Percentiles rank a stretch among this genome's conserved stretches.
These are phyloP conservation scores for Leccinum arenicola DNA, from an alignment of 768 basidiomycete genomes.

Conservation along the genomic window DNA sequence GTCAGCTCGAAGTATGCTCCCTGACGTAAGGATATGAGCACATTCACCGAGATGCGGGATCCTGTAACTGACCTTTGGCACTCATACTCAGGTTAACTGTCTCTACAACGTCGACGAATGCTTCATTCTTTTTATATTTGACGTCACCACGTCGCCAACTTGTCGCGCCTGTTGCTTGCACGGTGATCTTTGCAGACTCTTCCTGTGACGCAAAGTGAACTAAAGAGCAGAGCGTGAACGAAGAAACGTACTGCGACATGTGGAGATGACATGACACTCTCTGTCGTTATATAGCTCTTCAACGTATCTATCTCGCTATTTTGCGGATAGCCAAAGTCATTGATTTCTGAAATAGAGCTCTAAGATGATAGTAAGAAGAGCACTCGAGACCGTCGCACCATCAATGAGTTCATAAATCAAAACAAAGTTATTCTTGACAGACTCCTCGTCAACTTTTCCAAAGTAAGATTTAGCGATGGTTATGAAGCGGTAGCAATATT, in stretches of 20 bases:
- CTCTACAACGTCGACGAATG: slow-evolving; percentile 99
- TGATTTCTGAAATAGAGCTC: slow-evolving; percentile 66
- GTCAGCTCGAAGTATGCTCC: slow-evolving; percentile 89
- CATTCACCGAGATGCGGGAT: neutral
- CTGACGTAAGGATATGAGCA: slow-evolving; percentile 37
- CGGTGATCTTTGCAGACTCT: slow-evolving; percentile 95
- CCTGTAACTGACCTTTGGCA: slow-evolving; percentile 62
- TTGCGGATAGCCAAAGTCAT: slow-evolving; percentile 98
- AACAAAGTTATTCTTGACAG: slow-evolving; percentile 99
- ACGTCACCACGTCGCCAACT: slow-evolving; percentile 96
- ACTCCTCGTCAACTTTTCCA: slow-evolving; percentile 96
- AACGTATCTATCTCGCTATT: slow-evolving; percentile 98
- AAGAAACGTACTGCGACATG: slow-evolving; percentile 65
- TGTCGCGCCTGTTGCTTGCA: slow-evolving; percentile 94
- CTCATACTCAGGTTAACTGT: slow-evolving; percentile 96
- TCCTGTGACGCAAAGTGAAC: slow-evolving; percentile 51
- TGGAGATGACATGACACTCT: slow-evolving; percentile 87
- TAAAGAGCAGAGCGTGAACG: neutral
- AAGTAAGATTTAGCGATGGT: slow-evolving; percentile 95
- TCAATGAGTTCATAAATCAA: slow-evolving; percentile 98
- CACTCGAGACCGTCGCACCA: slow-evolving; percentile 47
- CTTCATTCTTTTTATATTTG: slow-evolving; percentile 99
- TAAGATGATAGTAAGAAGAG: slow-evolving; percentile 6
- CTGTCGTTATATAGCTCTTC: slow-evolving; percentile 97
- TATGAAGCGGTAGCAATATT: slow-evolving; percentile 96